Conservation (phyloP, 768 basidiomycete species). For the Cyclocybe cylindracea region DNA sequence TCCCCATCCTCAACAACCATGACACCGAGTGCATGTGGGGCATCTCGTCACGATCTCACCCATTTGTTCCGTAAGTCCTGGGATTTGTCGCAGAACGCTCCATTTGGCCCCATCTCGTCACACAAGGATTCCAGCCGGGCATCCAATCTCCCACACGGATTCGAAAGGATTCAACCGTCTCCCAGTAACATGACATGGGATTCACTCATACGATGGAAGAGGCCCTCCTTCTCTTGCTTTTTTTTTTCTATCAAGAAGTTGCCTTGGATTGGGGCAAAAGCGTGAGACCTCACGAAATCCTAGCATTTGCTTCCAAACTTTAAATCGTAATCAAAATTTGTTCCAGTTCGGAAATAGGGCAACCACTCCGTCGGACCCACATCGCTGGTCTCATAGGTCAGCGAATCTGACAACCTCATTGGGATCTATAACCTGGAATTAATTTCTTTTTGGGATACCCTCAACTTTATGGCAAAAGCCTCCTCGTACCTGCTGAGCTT, state of each 20-base stretch:
- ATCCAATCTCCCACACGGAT: no score
- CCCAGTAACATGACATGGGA: no score
- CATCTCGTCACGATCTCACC: no score
- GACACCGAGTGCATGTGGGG: no score
- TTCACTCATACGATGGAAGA: no score
- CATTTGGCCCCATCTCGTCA: no score
- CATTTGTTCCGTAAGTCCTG: no score
- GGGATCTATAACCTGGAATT: slow-evolving; percentile 14
- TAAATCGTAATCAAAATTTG: slow-evolving; percentile 10
- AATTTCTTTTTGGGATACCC: slow-evolving; percentile 14
- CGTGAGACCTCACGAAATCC: slow-evolving; percentile 14
- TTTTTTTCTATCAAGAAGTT: slow-evolving; percentile 11
- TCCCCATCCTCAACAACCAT: no score
- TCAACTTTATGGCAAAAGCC: slow-evolving; percentile 14
- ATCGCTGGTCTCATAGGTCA: slow-evolving; percentile 2
- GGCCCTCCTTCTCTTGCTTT: not conserved
- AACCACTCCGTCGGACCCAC: slow-evolving; percentile 19
- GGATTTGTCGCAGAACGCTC: no score
- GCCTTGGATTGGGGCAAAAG: slow-evolving; percentile 8
- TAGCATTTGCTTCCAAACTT: slow-evolving; percentile 12
- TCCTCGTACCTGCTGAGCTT: slow-evolving; percentile 25
- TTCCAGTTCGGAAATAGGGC: slow-evolving; percentile 19
- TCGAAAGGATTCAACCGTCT: no score
- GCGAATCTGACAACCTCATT: slow-evolving; percentile 17
- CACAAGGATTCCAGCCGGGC: no score